Evolutionary conservation across 2,329 filamentous ascomycete genomes (phyloP).

Genomic region (Huntiella decipiens): DNA sequence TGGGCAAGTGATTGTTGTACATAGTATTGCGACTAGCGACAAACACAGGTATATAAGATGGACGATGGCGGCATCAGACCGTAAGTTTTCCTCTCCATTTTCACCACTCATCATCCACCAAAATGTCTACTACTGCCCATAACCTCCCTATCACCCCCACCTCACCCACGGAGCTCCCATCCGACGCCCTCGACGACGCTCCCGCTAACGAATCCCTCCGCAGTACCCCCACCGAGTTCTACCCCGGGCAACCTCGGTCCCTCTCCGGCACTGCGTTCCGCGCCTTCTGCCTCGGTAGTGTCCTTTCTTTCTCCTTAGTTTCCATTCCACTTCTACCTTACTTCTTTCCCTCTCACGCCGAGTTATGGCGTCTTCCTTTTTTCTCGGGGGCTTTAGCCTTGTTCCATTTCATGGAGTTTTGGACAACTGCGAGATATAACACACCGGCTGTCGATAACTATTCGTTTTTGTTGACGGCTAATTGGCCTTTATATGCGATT

Average conservation of each 20-base stretch:
- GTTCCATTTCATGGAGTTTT: conserved; percentile 97
- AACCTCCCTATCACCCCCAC: not conserved
- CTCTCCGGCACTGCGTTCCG: conserved; percentile 40
- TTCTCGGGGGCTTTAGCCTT: conserved; percentile 50
- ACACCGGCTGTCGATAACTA: conserved; percentile 50
- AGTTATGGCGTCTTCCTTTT: conserved; percentile 42
- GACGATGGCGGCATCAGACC: not conserved
- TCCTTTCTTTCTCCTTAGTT: conserved; percentile 20
- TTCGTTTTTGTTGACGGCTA: conserved; percentile 68
- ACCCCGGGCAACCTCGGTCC: conserved; percentile 32
- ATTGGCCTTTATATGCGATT: conserved; percentile 67
- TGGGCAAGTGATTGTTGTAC: too few species aligned
- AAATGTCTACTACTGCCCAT: not conserved
- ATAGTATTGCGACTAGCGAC: too few species aligned
- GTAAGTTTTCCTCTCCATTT: conserved; percentile 2
- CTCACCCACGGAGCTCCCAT: not conserved
- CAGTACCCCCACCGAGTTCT: conserved; percentile 16
- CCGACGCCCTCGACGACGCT: not conserved
- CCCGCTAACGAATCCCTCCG: not conserved
- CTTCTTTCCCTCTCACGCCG: conserved; percentile 17
- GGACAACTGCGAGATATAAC: conserved; percentile 71
- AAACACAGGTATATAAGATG: not conserved
- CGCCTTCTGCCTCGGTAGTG: conserved; percentile 33
- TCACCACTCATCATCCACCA: not conserved
- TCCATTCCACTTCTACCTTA: conserved; percentile 16